Percentiles rank a stretch among this genome's conserved stretches.
Evolutionary conservation across 2,329 filamentous ascomycete species (phyloP).

Genomic region (Phialophora chinensis): DNA sequence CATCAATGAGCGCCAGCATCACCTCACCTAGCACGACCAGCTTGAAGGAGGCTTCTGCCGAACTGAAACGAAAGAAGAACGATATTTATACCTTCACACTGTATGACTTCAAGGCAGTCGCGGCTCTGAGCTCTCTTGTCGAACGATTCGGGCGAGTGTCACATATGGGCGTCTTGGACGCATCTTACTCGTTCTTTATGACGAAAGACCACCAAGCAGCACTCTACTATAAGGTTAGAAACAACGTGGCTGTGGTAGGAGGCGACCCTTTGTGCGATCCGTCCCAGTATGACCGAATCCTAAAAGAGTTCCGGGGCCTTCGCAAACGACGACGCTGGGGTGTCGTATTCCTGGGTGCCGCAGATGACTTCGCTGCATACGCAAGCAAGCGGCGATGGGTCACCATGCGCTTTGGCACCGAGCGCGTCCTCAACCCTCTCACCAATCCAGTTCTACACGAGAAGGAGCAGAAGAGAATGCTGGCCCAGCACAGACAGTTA

Average conservation of each 20-base stretch:
- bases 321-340: conserved; percentile 43
- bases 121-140: conserved; percentile 43
- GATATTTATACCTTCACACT: conserved; percentile 41
- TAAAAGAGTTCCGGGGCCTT: conserved; percentile 47
- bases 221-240: conserved; percentile 48
- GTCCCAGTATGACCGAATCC: conserved; percentile 39
- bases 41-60: not conserved
- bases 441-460: conserved; percentile 49
- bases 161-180: conserved; percentile 53
- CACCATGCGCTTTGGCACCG: conserved; percentile 48
- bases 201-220: conserved; percentile 46
- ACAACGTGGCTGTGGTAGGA: conserved; percentile 48
- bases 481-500: conserved; percentile 47
- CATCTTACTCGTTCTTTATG: conserved; percentile 50
- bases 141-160: conserved; percentile 48
- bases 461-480: conserved; percentile 47
- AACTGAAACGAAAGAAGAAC: conserved; percentile 19
- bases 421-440: conserved; percentile 50
- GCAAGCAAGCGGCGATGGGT: conserved; percentile 44
- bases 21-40: conserved; percentile 1
- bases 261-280: conserved; percentile 49
- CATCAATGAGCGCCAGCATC: conserved; percentile 16
- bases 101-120: conserved; percentile 44
- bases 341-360: conserved; percentile 48
- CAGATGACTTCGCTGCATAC: conserved; percentile 44